A percentile compares a stretch with the other conserved stretches of the same genome.
Conservation (phyloP, 2,329 filamentous ascomycete genomes). For the Pseudogymnoascus sp. region DNA sequence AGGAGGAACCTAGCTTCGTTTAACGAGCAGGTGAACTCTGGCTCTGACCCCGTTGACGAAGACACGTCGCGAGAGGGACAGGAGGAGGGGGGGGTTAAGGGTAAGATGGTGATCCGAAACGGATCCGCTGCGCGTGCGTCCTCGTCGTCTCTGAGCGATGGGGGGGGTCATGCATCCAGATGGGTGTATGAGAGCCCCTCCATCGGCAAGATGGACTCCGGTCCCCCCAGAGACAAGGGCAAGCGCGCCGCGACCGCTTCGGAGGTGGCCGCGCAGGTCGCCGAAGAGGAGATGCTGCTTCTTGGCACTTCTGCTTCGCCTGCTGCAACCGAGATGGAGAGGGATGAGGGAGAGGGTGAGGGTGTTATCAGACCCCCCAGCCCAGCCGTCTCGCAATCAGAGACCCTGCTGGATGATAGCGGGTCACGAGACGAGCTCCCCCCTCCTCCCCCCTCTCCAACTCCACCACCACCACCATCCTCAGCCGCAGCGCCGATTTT, state of each 20-base stretch:
- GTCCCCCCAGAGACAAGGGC: slow-evolving; percentile 8
- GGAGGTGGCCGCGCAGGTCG: background rate
- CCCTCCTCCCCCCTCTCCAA: background rate
- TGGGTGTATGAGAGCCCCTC: slow-evolving; percentile 7
- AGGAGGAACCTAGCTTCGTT: background rate
- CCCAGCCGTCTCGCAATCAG: background rate
- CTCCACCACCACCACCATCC: background rate
- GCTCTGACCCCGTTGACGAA: background rate
- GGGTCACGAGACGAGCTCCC: background rate
- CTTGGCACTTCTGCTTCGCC: background rate
- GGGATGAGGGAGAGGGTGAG: too few species aligned
- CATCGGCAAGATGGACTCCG: slow-evolving; percentile 3
- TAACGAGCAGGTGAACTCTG: background rate
- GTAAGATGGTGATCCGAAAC: slow-evolving; percentile 1
- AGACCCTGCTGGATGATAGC: background rate
- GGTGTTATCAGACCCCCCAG: background rate
- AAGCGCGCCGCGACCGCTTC: background rate
- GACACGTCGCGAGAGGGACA: background rate
- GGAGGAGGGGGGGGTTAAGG: background rate
- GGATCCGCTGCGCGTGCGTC: background rate
- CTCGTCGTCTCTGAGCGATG: slow-evolving; percentile 4
- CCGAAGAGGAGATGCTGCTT: background rate
- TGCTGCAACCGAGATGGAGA: background rate
- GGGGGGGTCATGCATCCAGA: background rate
- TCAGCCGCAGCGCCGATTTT: background rate